Percentiles rank a stretch among this genome's conserved stretches.
phyloP scores from a whole-genome alignment of 1,139 yeast genomes.

The Pichia inconspicua region DNA sequence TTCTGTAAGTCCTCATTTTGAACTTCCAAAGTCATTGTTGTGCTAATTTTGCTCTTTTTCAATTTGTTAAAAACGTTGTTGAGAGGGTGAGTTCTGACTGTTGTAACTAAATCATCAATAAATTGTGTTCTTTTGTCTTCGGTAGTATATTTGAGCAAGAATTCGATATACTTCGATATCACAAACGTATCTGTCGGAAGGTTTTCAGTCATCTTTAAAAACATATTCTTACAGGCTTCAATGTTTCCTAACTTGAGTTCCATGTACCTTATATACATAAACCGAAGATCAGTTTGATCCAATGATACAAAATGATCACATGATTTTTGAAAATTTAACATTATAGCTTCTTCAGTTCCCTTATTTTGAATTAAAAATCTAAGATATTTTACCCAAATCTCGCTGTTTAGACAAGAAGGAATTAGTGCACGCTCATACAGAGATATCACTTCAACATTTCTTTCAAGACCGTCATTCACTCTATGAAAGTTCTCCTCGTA shows the following conservation, averaged over 20 bases:
- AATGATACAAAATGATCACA: conserved; percentile 40
- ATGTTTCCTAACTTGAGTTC: conserved; percentile 16
- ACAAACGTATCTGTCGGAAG: conserved; percentile 16
- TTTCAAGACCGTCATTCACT: conserved; percentile 29
- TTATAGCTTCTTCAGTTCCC: conserved; percentile 24
- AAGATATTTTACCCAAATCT: conserved; percentile 54
- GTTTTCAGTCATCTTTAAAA: conserved; percentile 12
- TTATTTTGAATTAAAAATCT: conserved; percentile 31
- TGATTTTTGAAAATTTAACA: conserved; percentile 35
- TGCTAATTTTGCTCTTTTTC: conserved; percentile 7
- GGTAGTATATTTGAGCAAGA: conserved; percentile 6
- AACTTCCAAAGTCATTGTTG: background rate
- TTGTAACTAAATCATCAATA: conserved; percentile 11
- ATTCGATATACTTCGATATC: conserved; percentile 17
- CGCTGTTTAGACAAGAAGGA: conserved; percentile 45
- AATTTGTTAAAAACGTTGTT: conserved; percentile 9
- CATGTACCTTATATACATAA: conserved; percentile 35
- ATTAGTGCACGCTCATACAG: conserved; percentile 55
- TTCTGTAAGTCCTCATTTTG: conserved; percentile 17
- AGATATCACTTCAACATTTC: conserved; percentile 26
- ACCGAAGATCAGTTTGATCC: conserved; percentile 33
- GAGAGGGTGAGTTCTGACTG: conserved; percentile 11
- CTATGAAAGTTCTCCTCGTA: conserved; percentile 43
- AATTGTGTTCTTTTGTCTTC: background rate
- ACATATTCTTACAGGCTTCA: conserved; percentile 17